Percentiles rank a stretch among this genome's conserved stretches.
These are phyloP conservation scores for Rubus parviflorus DNA, from an alignment of 306 rosid species.

Conservation along the genomic window DNA sequence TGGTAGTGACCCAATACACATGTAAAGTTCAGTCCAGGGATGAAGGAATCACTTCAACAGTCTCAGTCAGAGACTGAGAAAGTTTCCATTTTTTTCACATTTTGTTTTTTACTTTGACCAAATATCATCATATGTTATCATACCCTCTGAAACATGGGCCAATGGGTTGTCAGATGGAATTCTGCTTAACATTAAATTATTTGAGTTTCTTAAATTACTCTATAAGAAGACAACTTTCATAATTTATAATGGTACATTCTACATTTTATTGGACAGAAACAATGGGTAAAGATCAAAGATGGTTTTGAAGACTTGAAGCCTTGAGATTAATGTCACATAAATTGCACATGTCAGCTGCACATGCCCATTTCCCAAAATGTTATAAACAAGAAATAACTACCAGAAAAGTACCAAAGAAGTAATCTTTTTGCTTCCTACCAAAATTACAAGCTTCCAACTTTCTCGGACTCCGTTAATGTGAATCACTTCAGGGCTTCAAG, in stretches of 20 bases:
- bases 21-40: constrained; percentile 6
- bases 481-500: not conserved
- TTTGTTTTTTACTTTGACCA: constrained; percentile 1
- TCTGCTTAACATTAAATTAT: not conserved
- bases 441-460: not conserved
- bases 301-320: too few relatives aligned
- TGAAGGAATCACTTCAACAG: constrained; percentile 4
- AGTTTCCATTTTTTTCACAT: not conserved
- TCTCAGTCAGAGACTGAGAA: not conserved
- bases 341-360: not conserved
- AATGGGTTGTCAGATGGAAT: not conserved
- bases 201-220: not conserved
- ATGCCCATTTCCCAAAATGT: not conserved
- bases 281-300: not conserved
- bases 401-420: not conserved
- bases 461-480: not conserved
- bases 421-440: not conserved
- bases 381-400: not conserved
- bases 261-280: not conserved
- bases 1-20: constrained; percentile 9
- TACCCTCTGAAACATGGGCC: not conserved
- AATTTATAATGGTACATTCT: not conserved
- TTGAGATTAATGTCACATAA: not conserved
- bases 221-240: not conserved
- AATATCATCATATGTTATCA: not conserved